phyloP scores from a whole-genome alignment of 106 monocot genomes.

The Dendrobium catenatum region DNA sequence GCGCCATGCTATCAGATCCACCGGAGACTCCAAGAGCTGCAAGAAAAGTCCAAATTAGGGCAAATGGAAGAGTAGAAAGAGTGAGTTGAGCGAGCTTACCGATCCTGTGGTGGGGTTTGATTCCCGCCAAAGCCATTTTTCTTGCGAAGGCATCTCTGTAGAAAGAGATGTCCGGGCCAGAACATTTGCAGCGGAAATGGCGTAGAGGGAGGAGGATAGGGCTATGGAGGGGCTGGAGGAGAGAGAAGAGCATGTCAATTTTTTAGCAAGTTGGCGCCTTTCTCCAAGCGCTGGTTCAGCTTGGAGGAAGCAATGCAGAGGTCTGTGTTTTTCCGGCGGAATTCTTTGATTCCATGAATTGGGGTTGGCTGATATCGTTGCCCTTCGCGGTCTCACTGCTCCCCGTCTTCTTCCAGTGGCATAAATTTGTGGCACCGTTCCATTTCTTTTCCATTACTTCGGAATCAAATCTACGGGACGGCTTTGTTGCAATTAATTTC shows the following conservation, averaged over 20 bases:
- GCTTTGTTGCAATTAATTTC: too few species aligned
- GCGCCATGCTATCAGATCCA: conserved; percentile 92
- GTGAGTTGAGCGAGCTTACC: conserved; percentile 22
- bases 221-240: conserved; percentile 15
- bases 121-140: conserved; percentile 81
- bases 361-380: too few species aligned
- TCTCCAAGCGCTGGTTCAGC: neutral
- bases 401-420: too few species aligned
- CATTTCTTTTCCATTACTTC: too few species aligned
- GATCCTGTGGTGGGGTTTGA: conserved; percentile 82
- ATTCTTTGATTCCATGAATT: neutral
- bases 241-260: conserved; percentile 19
- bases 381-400: too few species aligned
- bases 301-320: neutral
- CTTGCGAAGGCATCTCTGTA: conserved; percentile 61
- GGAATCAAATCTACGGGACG: too few species aligned
- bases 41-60: neutral
- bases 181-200: conserved; percentile 37
- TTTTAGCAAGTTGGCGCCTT: neutral
- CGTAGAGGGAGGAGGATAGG: conserved; percentile 44
- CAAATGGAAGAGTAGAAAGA: neutral
- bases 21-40: conserved; percentile 93
- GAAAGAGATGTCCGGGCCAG: conserved; percentile 26
- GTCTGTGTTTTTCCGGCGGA: neutral
- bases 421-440: too few species aligned